Conservation (phyloP, 768 basidiomycete species). For the Trametopsis cervina region DNA sequence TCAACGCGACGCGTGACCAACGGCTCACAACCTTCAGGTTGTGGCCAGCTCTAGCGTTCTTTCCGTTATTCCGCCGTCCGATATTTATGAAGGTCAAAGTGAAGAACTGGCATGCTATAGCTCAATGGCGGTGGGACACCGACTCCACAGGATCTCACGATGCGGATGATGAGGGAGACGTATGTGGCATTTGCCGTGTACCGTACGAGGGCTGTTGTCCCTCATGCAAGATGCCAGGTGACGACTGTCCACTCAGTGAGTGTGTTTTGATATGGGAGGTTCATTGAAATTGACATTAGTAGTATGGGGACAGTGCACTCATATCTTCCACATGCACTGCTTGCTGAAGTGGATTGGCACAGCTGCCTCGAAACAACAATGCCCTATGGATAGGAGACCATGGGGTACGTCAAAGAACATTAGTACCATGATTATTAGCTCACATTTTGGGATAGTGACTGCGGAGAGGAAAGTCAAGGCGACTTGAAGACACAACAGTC, state of each 20-base stretch:
- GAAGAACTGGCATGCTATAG: conserved; percentile 84
- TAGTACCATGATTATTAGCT: not conserved
- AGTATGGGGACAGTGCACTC: conserved; percentile 99
- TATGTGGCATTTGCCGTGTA: conserved; percentile 86
- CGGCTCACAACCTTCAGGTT: not conserved
- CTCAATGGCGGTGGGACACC: conserved; percentile 83
- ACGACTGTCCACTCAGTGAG: conserved; percentile 88
- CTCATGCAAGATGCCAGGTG: conserved; percentile 92
- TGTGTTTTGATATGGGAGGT: conserved; percentile 14
- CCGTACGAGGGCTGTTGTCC: conserved; percentile 95
- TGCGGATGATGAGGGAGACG: conserved; percentile 56
- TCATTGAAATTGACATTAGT: conserved; percentile 3
- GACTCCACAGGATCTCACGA: conserved; percentile 38
- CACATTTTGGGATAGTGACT: conserved; percentile 31
- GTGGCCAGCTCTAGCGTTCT: not conserved
- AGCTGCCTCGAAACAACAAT: conserved; percentile 84
- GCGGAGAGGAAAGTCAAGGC: conserved; percentile 42
- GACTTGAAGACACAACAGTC: no score
- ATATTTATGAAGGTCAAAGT: conserved; percentile 68
- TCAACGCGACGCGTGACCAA: not conserved
- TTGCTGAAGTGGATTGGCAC: conserved; percentile 94
- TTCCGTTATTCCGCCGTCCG: not conserved
- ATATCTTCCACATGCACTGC: conserved; percentile 99
- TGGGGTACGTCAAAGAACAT: conserved; percentile 62
- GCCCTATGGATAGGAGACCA: conserved; percentile 94